A percentile compares a stretch with the other conserved stretches of the same genome.
Conservation (phyloP, 2,329 filamentous ascomycete species). For the Didymella exigua region DNA sequence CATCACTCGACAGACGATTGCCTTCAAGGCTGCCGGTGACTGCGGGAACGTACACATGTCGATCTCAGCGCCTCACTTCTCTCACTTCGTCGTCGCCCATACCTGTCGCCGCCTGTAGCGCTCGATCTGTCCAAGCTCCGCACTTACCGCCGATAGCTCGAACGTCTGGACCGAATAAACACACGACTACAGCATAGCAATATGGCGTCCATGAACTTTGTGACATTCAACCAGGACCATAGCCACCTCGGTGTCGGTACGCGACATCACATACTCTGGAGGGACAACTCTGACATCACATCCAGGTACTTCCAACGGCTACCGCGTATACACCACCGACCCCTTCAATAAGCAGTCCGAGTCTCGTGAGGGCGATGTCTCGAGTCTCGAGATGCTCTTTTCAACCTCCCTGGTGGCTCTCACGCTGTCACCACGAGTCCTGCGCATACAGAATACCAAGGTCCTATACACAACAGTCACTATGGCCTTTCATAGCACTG, state of each 20-base stretch:
- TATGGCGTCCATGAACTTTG: constrained; percentile 78
- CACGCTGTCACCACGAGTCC: constrained; percentile 85
- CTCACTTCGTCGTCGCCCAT: constrained; percentile 1
- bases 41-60: constrained; percentile 20
- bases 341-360: constrained; percentile 95
- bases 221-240: constrained; percentile 99
- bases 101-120: constrained; percentile 20
- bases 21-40: constrained; percentile 15
- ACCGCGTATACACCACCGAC: constrained; percentile 95
- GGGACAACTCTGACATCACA: constrained; percentile 15
- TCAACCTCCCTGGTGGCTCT: constrained; percentile 95
- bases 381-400: constrained; percentile 98
- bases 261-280: constrained; percentile 36
- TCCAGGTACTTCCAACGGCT: constrained; percentile 86
- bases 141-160: constrained; percentile 15
- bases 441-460: constrained; percentile 98
- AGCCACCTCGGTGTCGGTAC: constrained; percentile 93
- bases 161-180: constrained; percentile 8
- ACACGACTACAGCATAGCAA: constrained; percentile 1
- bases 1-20: constrained; percentile 12
- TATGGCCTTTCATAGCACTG: background rate
- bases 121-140: constrained; percentile 26
- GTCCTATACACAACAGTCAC: constrained; percentile 52
- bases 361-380: constrained; percentile 92
- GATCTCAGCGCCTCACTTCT: constrained; percentile 7